Conservation (phyloP, 306 rosid species). For the Sicyos baderoa region DNA sequence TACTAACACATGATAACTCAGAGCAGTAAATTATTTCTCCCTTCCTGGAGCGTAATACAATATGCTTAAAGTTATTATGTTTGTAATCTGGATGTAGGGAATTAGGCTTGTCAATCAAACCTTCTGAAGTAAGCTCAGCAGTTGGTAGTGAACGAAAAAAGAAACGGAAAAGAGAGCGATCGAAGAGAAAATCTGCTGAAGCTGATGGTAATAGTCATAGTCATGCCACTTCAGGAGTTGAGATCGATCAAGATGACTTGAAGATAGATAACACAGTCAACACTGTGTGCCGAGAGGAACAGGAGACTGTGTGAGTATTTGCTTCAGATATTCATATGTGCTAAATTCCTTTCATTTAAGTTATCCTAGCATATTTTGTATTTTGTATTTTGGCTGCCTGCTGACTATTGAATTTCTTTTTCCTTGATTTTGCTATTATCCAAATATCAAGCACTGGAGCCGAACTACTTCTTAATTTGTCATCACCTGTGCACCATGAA, state of each 20-base stretch:
- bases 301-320: background rate
- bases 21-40: background rate
- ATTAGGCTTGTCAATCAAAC: constrained; percentile 20
- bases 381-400: constrained; percentile 6
- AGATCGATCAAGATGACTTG: background rate
- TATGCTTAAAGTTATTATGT: background rate
- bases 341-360: background rate
- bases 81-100: constrained; percentile 27
- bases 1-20: background rate
- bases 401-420: background rate
- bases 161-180: constrained; percentile 19
- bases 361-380: background rate
- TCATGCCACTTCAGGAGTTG: constrained; percentile 10
- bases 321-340: background rate
- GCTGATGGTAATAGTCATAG: constrained; percentile 3
- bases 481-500: constrained; percentile 17
- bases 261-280: background rate
- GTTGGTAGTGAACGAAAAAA: constrained; percentile 8
- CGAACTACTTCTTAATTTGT: constrained; percentile 18
- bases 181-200: constrained; percentile 14
- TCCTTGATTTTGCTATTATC: background rate
- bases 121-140: constrained; percentile 21
- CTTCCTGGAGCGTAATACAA: background rate
- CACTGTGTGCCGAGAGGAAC: background rate
- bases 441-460: constrained; percentile 22